phyloP scores from a whole-genome alignment of 2,329 filamentous ascomycete species.

The Cercospora zeina region DNA sequence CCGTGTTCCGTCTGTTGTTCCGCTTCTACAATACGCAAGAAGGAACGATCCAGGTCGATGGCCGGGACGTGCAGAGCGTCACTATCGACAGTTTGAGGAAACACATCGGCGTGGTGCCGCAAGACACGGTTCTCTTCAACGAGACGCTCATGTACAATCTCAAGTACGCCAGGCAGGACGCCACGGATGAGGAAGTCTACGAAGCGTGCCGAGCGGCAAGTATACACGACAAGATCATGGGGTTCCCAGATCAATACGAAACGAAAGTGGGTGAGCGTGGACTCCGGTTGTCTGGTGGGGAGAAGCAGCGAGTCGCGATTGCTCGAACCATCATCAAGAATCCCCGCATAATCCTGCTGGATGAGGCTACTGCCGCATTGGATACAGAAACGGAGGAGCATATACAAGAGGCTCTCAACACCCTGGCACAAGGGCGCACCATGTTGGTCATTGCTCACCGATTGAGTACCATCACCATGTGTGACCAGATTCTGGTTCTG shows the following conservation, averaged over 20 bases:
- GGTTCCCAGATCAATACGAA: slow-evolving; percentile 82
- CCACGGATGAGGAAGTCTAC: slow-evolving; percentile 77
- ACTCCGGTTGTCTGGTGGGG: slow-evolving; percentile 80
- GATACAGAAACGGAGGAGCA: slow-evolving; percentile 92
- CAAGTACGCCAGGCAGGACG: slow-evolving; percentile 79
- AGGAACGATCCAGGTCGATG: slow-evolving; percentile 82
- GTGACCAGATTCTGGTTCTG: slow-evolving; percentile 58
- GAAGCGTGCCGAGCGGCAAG: slow-evolving; percentile 81
- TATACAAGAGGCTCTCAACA: slow-evolving; percentile 82
- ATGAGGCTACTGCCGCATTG: slow-evolving; percentile 88
- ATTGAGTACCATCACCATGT: slow-evolving; percentile 57
- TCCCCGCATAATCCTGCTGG: slow-evolving; percentile 85
- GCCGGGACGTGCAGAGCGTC: slow-evolving; percentile 71
- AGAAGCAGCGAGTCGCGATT: slow-evolving; percentile 92
- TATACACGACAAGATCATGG: slow-evolving; percentile 88
- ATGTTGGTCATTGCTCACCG: slow-evolving; percentile 89
- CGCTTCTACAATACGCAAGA: slow-evolving; percentile 87
- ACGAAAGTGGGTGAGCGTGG: slow-evolving; percentile 92
- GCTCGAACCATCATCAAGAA: slow-evolving; percentile 91
- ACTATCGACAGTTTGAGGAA: slow-evolving; percentile 91
- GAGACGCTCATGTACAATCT: slow-evolving; percentile 94
- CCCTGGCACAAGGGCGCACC: slow-evolving; percentile 79
- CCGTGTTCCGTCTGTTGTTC: slow-evolving; percentile 91
- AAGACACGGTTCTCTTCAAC: slow-evolving; percentile 94
- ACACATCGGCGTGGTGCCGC: slow-evolving; percentile 93